Base-by-base conservation (phyloP, 371 early-diverging fungal species). In the Funneliformis caledonium region DNA sequence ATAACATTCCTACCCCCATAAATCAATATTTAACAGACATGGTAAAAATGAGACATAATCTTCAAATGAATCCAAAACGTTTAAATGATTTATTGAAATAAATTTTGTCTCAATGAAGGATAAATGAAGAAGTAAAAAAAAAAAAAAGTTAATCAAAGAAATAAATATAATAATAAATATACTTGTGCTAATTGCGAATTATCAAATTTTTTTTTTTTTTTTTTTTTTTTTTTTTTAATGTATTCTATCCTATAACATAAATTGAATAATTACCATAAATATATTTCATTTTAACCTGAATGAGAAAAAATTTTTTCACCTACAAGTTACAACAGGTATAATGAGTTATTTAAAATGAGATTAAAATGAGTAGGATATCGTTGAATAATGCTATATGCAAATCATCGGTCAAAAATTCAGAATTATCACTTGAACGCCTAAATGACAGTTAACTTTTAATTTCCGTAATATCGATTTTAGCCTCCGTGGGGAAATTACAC, bases 1-100 rank as follows among this genome's bases (percentile, higher is more conserved):
- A 69, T 26, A 56, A 56, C 4, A 56, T 78, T n/a, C 67, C 69
- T 42, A 78, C 79, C 2, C 79, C 79, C 5, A 31, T 78, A 12
- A 68, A 78, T 48, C 14, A 50, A 62, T 68, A 69, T 26, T 3
- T 78, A n/a, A 19, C 69, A 48, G 59, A 78, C 59, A 42, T 69
- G 69, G 43, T 78, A 10, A 64, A 78, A 47, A 47, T 69, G 45
- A 78, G 69, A 56, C 70, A 78, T 56, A 52, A 22, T 1, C 10
- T 76, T 12, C 22, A n/a, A 14, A 33, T 47, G 45, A 45, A 19
- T 26, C 64, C 76, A 62, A 62, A 76, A 12, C 12, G 16, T 47
- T 45, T 70, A 70, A 16, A 70, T 45, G 48, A 47, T 10, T 31
- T 22, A 64, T 31, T 64, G 26, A 31, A 64, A 64, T 64, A 64